These are phyloP conservation scores for Ceratobasidium papillatum DNA, from an alignment of 1,284 basidiomycete genomes.

Conservation along the genomic window DNA sequence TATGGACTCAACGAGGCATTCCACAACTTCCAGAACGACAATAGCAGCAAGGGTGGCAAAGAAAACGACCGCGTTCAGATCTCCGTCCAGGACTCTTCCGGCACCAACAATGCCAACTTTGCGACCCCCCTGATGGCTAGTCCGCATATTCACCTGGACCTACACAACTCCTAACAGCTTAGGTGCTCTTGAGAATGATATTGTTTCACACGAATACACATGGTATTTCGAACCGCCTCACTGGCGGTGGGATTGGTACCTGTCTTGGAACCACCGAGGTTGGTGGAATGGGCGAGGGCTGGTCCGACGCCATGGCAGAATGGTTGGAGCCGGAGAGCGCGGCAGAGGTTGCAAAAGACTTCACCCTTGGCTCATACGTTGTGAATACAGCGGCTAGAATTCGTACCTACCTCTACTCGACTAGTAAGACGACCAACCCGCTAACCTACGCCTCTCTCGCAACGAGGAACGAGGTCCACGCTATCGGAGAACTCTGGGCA, in stretches of 20 bases:
- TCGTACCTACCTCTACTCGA: conserved; percentile 41
- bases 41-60: conserved; percentile 42
- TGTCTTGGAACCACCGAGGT: conserved; percentile 39
- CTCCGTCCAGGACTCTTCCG: conserved; percentile 41
- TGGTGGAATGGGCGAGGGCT: conserved; percentile 42
- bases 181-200: conserved; percentile 41
- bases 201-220: conserved; percentile 42
- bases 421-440: conserved; percentile 40
- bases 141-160: conserved; percentile 40
- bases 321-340: conserved; percentile 38
- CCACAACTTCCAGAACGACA: conserved; percentile 46
- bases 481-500: conserved; percentile 43
- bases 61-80: conserved; percentile 42
- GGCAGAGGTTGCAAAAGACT: conserved; percentile 12
- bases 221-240: conserved; percentile 39
- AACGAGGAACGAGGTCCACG: conserved; percentile 34
- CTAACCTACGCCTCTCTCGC: conserved; percentile 31
- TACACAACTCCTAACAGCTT: conserved; percentile 41
- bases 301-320: conserved; percentile 38
- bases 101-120: conserved; percentile 44
- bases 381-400: conserved; percentile 26
- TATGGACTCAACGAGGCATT: conserved; percentile 44
- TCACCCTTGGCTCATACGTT: conserved; percentile 39
- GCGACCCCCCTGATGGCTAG: conserved; percentile 38
- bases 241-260: conserved; percentile 36